A percentile compares a stretch with the other conserved stretches of the same genome.
phyloP scores from a whole-genome alignment of 2,329 filamentous ascomycete genomes.

The Amylocarpus encephaloides region DNA sequence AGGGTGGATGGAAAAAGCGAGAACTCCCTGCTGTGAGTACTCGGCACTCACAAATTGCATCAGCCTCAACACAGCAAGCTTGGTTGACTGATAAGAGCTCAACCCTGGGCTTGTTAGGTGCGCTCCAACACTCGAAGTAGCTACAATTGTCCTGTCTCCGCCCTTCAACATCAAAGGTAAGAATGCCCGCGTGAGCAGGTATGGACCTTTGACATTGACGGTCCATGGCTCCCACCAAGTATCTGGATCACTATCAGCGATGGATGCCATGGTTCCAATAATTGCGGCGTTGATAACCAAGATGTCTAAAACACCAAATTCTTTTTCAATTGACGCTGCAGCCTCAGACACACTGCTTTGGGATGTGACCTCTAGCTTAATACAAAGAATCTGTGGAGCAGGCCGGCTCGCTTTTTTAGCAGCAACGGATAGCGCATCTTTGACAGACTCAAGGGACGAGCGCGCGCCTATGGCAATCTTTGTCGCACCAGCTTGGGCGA shows the following conservation, averaged over 20 bases:
- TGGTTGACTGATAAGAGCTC: slow-evolving; percentile 42
- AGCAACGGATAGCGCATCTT: slow-evolving; percentile 33
- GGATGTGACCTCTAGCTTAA: slow-evolving; percentile 37
- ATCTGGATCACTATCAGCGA: slow-evolving; percentile 27
- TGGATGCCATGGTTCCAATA: slow-evolving; percentile 18
- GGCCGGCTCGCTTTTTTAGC: slow-evolving; percentile 29
- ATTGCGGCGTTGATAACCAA: slow-evolving; percentile 41
- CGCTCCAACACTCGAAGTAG: slow-evolving; percentile 40
- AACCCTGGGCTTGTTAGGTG: slow-evolving; percentile 32
- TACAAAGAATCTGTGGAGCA: slow-evolving; percentile 36
- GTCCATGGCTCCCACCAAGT: slow-evolving; percentile 38
- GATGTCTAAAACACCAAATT: slow-evolving; percentile 36
- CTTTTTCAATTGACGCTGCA: slow-evolving; percentile 19
- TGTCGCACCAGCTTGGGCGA: slow-evolving; percentile 46
- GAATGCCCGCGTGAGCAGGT: slow-evolving; percentile 40
- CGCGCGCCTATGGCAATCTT: slow-evolving; percentile 49
- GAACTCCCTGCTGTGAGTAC: slow-evolving; percentile 36
- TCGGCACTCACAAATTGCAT: slow-evolving; percentile 43
- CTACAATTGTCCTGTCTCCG: slow-evolving; percentile 40
- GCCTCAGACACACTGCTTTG: slow-evolving; percentile 31
- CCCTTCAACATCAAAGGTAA: slow-evolving; percentile 29
- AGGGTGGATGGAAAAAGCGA: slow-evolving; percentile 36
- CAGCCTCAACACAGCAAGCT: slow-evolving; percentile 43
- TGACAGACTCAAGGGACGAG: slow-evolving; percentile 33
- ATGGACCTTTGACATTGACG: slow-evolving; percentile 44